phyloP scores from a whole-genome alignment of 257 asterid species.

The Penstemon newberryi region DNA sequence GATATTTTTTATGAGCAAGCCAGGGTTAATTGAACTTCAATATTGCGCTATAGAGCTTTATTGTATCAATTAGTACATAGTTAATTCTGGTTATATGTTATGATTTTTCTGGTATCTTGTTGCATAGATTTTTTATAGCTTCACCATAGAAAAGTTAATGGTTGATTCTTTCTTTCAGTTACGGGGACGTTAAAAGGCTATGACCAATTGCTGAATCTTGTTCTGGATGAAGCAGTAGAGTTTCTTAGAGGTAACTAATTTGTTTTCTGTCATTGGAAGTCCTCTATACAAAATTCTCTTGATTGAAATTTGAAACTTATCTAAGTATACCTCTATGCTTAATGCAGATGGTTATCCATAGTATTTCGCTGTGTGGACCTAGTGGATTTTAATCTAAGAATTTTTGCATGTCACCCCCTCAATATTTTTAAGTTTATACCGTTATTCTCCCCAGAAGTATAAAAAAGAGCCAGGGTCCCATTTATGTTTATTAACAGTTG shows the following conservation, averaged over 20 bases:
- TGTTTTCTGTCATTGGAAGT: background rate
- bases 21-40: background rate
- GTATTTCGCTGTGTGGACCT: background rate
- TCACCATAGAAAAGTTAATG: background rate
- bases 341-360: background rate
- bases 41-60: background rate
- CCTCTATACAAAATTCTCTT: background rate
- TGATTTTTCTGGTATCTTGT: background rate
- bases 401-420: too few relatives aligned
- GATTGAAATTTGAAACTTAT: background rate
- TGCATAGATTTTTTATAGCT: background rate
- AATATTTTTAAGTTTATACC: too few relatives aligned
- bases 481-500: too few relatives aligned
- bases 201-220: slow-evolving; percentile 68
- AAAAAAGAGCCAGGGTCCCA: too few relatives aligned
- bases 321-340: background rate
- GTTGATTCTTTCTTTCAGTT: slow-evolving; percentile 34
- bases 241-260: slow-evolving; percentile 51
- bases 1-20: background rate
- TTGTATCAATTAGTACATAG: background rate
- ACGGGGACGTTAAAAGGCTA: slow-evolving; percentile 64
- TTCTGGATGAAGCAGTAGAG: slow-evolving; percentile 62
- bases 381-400: too few relatives aligned
- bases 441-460: too few relatives aligned
- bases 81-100: background rate